Percentiles rank a stretch among this genome's conserved stretches.
Evolutionary conservation across 202 grass and related monocot genomes (phyloP).

Genomic region (Setaria viridis): DNA sequence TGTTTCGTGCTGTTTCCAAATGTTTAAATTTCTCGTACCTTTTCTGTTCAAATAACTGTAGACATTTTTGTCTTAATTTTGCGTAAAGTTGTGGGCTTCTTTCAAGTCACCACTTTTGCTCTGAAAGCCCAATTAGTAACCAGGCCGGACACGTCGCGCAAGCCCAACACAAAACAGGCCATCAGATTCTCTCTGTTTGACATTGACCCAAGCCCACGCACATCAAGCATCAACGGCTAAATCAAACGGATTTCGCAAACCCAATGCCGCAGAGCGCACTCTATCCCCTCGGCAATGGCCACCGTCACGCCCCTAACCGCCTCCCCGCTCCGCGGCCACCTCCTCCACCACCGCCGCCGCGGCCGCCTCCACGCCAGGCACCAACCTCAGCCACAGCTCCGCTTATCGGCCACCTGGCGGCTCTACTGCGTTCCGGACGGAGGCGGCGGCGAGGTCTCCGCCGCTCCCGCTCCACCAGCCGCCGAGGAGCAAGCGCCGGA

Average conservation of each 20-base stretch:
- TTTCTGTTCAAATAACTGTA: neutral
- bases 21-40: neutral
- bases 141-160: neutral
- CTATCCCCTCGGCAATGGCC: constrained; percentile 49
- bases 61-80: too few relatives aligned
- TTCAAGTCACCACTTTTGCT: neutral
- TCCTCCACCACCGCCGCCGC: constrained; percentile 25
- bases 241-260: neutral
- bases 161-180: neutral
- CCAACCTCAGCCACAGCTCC: neutral
- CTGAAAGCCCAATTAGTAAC: too few relatives aligned
- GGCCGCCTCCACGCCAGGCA: constrained; percentile 17
- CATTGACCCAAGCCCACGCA: neutral
- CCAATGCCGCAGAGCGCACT: neutral
- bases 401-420: neutral
- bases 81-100: neutral
- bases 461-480: neutral
- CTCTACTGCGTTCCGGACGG: constrained; percentile 38
- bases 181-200: neutral
- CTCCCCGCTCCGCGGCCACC: constrained; percentile 38
- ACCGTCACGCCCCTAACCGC: constrained; percentile 46
- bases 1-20: neutral
- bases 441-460: constrained; percentile 22
- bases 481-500: constrained; percentile 25
- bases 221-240: constrained; percentile 26